Percentiles rank a stretch among this genome's conserved stretches.
phyloP scores from a whole-genome alignment of 2,329 filamentous ascomycete species.

The Microsporum ferrugineum region DNA sequence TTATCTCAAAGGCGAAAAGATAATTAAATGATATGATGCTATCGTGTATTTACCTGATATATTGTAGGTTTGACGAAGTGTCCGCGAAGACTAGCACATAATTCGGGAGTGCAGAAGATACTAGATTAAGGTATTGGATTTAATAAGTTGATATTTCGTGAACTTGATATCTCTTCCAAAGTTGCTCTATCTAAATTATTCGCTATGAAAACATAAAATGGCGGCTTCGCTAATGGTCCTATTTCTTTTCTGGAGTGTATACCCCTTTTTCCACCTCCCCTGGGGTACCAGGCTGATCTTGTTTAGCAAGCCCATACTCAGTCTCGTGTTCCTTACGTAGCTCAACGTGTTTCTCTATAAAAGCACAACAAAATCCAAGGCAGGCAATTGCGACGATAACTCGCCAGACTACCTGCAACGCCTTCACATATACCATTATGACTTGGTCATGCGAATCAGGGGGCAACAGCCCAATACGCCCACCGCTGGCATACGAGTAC shows the following conservation, averaged over 20 bases:
- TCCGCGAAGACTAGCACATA: too few species aligned
- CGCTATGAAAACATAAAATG: too few species aligned
- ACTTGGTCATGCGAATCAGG: not conserved
- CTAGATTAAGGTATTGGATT: too few species aligned
- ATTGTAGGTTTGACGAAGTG: too few species aligned
- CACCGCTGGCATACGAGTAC: constrained; percentile 1
- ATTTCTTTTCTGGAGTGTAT: not conserved
- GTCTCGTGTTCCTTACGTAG: constrained; percentile 8
- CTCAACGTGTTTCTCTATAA: constrained; percentile 6
- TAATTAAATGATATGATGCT: too few species aligned
- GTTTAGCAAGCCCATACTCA: constrained; percentile 6
- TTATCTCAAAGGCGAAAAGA: too few species aligned
- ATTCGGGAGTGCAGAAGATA: too few species aligned
- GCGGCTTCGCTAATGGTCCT: too few species aligned
- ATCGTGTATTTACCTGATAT: too few species aligned
- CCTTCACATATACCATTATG: not conserved
- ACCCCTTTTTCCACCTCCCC: not conserved
- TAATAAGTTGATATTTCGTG: too few species aligned
- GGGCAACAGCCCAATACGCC: not conserved
- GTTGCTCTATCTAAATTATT: too few species aligned
- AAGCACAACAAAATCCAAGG: constrained; percentile 5
- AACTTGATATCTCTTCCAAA: too few species aligned
- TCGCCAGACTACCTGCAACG: constrained; percentile 3
- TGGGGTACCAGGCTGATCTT: not conserved
- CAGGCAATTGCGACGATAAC: constrained; percentile 2